Evolutionary conservation across 2,329 filamentous ascomycete genomes (phyloP).

Genomic region (Ceratocystis colombiana): DNA sequence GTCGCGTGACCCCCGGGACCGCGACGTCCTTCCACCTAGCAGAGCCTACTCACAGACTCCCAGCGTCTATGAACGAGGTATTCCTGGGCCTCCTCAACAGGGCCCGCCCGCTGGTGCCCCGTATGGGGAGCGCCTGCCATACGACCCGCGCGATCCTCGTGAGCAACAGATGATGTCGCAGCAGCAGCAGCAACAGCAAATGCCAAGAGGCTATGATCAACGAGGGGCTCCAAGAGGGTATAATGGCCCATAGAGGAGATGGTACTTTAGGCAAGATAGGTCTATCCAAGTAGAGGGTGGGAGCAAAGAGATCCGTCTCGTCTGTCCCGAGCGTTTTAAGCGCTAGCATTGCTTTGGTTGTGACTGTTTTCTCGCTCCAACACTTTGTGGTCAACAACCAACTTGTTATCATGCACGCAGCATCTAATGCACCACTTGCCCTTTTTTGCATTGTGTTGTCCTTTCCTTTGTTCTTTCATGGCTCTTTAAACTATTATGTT

Average conservation of each 20-base stretch:
- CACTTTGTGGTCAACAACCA: too few relatives aligned
- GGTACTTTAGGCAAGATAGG: too few relatives aligned
- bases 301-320: too few relatives aligned
- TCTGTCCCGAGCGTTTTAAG: too few relatives aligned
- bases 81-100: conserved; percentile 29
- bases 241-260: conserved; percentile 11
- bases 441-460: too few relatives aligned
- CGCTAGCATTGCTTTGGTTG: too few relatives aligned
- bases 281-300: too few relatives aligned
- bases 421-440: too few relatives aligned
- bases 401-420: too few relatives aligned
- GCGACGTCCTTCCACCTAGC: conserved; percentile 26
- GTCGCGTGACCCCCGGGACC: conserved; percentile 21
- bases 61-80: conserved; percentile 31
- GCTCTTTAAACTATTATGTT: too few relatives aligned
- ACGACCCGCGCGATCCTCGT: conserved; percentile 29
- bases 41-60: conserved; percentile 27
- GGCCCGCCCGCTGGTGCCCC: conserved; percentile 34
- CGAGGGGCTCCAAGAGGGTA: conserved; percentile 33
- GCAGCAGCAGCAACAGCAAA: conserved; percentile 24
- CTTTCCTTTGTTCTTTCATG: too few relatives aligned
- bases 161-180: conserved; percentile 29
- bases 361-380: too few relatives aligned
- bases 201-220: conserved; percentile 33
- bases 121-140: conserved; percentile 34